Evolutionary conservation across 176 grass and related monocot genomes (phyloP).

Genomic region (Oryza nivara): DNA sequence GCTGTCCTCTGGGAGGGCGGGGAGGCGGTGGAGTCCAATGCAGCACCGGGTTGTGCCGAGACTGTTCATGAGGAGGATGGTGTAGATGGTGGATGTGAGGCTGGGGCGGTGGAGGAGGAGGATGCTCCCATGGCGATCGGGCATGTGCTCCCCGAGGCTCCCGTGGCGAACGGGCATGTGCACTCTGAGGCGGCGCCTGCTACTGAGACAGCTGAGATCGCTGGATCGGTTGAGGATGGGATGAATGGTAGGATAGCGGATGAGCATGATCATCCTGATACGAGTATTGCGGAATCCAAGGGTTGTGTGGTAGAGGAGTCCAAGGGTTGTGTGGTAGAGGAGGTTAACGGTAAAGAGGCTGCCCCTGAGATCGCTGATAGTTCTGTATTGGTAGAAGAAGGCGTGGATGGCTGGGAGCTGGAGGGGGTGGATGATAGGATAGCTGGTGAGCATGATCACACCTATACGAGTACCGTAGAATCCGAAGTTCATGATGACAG

Average conservation of each 20-base stretch:
- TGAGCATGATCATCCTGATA: neutral
- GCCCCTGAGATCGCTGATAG: neutral
- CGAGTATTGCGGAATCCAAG: neutral
- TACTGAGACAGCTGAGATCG: neutral
- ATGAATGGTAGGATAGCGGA: neutral
- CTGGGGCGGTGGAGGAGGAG: neutral
- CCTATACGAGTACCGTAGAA: neutral
- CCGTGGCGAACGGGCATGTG: constrained; percentile 17
- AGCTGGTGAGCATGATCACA: neutral
- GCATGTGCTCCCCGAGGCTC: constrained; percentile 10
- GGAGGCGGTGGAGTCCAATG: constrained; percentile 15
- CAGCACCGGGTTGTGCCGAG: neutral
- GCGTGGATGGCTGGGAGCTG: neutral
- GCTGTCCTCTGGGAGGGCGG: constrained; percentile 7
- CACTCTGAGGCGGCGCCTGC: neutral
- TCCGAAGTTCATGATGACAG: neutral
- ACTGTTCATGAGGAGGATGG: neutral
- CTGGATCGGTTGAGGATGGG: neutral
- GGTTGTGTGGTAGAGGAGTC: neutral
- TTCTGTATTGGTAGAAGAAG: neutral
- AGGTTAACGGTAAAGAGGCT: neutral
- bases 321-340: neutral
- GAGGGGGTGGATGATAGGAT: neutral
- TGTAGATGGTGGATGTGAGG: neutral
- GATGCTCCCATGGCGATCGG: constrained; percentile 22